Percentiles rank a stretch among this genome's conserved stretches.
These are phyloP conservation scores for Coemansia sp. DNA, from an alignment of 192 early-diverging fungal species.

Conservation along the genomic window DNA sequence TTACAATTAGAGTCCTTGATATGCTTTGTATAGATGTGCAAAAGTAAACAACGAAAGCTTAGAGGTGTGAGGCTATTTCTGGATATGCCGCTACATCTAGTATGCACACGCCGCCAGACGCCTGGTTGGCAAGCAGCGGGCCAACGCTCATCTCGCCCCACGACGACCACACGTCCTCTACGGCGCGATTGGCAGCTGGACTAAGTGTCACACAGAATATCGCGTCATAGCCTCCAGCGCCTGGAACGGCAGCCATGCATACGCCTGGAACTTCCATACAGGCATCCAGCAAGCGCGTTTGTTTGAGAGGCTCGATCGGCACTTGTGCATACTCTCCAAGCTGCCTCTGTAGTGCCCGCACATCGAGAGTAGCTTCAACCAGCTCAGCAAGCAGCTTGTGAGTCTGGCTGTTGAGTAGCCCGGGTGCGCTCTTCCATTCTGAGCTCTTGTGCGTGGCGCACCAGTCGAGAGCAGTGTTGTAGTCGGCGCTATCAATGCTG, in stretches of 20 bases:
- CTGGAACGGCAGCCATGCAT: slow-evolving; percentile 92
- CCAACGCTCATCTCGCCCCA: slow-evolving; percentile 82
- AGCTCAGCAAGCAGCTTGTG: slow-evolving; percentile 59
- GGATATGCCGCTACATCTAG: slow-evolving; percentile 26
- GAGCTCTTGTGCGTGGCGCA: slow-evolving; percentile 44
- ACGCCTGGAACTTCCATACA: slow-evolving; percentile 80
- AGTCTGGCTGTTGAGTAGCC: neutral
- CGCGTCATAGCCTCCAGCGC: slow-evolving; percentile 97
- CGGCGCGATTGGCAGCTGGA: slow-evolving; percentile 49
- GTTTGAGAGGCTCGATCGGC: slow-evolving; percentile 87
- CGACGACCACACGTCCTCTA: slow-evolving; percentile 63
- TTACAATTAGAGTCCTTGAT: neutral
- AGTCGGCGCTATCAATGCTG: slow-evolving; percentile 22
- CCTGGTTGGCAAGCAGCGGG: slow-evolving; percentile 75
- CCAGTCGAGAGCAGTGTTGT: slow-evolving; percentile 49
- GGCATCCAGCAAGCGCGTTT: slow-evolving; percentile 84
- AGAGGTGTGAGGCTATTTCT: slow-evolving; percentile 10
- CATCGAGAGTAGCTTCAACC: slow-evolving; percentile 28
- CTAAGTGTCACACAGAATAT: slow-evolving; percentile 86
- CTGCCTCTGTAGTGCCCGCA: slow-evolving; percentile 70
- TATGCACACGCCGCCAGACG: slow-evolving; percentile 58
- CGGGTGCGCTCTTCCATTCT: slow-evolving; percentile 19
- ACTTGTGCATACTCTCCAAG: slow-evolving; percentile 76
- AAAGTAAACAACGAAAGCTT: neutral
- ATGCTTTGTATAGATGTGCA: neutral